Conservation (phyloP, 2,329 filamentous ascomycete species). For the Lecanoromycetidae sp. region DNA sequence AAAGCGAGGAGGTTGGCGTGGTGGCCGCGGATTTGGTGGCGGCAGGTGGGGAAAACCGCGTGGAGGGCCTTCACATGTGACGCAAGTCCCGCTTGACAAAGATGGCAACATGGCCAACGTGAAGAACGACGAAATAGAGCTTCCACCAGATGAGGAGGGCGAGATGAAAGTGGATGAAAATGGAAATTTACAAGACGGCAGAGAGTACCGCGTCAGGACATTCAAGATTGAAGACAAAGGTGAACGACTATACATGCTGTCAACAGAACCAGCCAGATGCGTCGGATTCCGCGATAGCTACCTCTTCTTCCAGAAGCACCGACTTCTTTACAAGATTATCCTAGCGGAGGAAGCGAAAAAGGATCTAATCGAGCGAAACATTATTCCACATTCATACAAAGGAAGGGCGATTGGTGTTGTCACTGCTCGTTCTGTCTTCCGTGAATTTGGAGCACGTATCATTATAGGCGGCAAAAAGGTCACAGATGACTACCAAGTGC, state of each 20-base stretch:
- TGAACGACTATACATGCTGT: conserved; percentile 90
- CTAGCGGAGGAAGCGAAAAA: conserved; percentile 95
- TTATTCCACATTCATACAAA: conserved; percentile 98
- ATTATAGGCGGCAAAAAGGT: conserved; percentile 81
- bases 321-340: conserved; percentile 93
- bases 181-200: conserved; percentile 67
- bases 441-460: conserved; percentile 90
- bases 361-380: conserved; percentile 85
- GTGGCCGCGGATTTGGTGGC: conserved; percentile 40
- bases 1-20: conserved; percentile 52
- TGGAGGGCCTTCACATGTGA: conserved; percentile 61
- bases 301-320: conserved; percentile 97
- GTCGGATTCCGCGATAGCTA: conserved; percentile 97
- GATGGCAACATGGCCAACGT: conserved; percentile 88
- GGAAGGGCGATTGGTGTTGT: conserved; percentile 94
- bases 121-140: conserved; percentile 76
- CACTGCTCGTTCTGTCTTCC: conserved; percentile 89
- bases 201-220: conserved; percentile 89
- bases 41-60: conserved; percentile 63
- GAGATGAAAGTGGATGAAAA: conserved; percentile 88
- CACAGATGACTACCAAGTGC: conserved; percentile 78
- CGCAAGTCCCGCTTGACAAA: conserved; percentile 78
- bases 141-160: conserved; percentile 77
- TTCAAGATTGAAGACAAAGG: conserved; percentile 81
- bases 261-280: conserved; percentile 90